Percentiles rank a stretch among this genome's conserved stretches.
Evolutionary conservation across 2,329 filamentous ascomycete genomes (phyloP).

Genomic region (Aureobasidium sp.): DNA sequence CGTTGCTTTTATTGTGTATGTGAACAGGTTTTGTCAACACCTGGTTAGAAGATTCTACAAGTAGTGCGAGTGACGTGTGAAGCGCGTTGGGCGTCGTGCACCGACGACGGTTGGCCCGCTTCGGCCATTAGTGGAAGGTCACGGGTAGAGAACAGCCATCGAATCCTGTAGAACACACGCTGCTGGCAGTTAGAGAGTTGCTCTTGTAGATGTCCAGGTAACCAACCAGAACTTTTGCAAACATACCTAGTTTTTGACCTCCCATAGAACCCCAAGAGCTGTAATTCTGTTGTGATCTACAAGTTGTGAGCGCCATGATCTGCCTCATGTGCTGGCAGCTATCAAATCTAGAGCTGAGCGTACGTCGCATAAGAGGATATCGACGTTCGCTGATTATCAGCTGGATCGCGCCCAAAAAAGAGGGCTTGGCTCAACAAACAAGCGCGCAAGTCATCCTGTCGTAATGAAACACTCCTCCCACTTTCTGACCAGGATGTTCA

Average conservation of each 20-base stretch:
- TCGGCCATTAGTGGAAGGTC: neutral
- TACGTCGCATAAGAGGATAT: neutral
- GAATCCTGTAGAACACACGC: neutral
- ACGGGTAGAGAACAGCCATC: neutral
- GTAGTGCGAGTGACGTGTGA: neutral
- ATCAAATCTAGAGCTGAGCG: neutral
- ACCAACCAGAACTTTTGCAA: neutral
- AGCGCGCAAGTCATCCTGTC: slow-evolving; percentile 1
- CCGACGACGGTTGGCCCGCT: neutral
- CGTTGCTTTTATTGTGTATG: neutral
- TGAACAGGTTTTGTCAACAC: slow-evolving; percentile 3
- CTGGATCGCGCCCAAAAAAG: neutral
- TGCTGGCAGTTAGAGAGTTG: neutral
- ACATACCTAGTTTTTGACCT: neutral
- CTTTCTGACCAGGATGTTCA: neutral
- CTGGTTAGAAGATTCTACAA: slow-evolving; percentile 7
- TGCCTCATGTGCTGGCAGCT: neutral
- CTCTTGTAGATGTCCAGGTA: neutral
- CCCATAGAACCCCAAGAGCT: too few species aligned
- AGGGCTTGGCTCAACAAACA: slow-evolving; percentile 10
- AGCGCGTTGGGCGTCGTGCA: neutral
- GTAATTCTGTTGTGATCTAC: neutral
- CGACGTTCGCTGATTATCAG: neutral
- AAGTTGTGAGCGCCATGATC: neutral
- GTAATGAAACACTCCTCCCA: neutral